phyloP scores from a whole-genome alignment of 768 basidiomycete species.

The Lepiota brunneoincarnata region DNA sequence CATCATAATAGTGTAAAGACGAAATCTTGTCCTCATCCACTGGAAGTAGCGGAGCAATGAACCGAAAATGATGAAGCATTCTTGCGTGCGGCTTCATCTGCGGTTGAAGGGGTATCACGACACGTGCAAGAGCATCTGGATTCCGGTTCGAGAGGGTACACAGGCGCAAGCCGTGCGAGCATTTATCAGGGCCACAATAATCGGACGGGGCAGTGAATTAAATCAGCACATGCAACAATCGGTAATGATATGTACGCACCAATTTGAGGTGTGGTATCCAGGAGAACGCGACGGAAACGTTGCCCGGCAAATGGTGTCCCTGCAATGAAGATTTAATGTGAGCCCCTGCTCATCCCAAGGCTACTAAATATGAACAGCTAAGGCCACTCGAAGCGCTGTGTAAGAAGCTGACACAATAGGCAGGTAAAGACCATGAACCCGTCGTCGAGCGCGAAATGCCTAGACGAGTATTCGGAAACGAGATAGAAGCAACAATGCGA shows the following conservation, averaged over 20 bases:
- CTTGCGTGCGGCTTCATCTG: conserved; percentile 66
- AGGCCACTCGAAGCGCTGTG: background rate
- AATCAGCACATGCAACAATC: background rate
- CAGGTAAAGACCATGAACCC: background rate
- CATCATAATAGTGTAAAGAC: conserved; percentile 73
- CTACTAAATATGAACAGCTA: background rate
- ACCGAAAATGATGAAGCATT: conserved; percentile 80
- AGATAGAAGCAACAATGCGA: background rate
- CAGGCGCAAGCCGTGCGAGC: background rate
- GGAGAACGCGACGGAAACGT: conserved; percentile 64
- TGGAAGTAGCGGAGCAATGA: conserved; percentile 61
- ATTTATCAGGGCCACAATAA: background rate
- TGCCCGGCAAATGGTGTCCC: conserved; percentile 60
- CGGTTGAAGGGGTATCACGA: conserved; percentile 73
- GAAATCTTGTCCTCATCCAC: conserved; percentile 64
- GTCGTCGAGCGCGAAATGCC: background rate
- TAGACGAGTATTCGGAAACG: background rate
- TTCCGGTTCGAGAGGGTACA: background rate
- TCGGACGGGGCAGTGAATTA: background rate
- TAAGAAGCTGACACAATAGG: background rate
- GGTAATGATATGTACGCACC: conserved; percentile 40
- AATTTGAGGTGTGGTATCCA: conserved; percentile 68
- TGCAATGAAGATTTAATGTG: conserved; percentile 14
- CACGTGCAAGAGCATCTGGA: conserved; percentile 65
- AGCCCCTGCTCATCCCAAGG: background rate